These are phyloP conservation scores for Pichia sp. DNA, from an alignment of 1,139 yeast genomes.

Conservation along the genomic window DNA sequence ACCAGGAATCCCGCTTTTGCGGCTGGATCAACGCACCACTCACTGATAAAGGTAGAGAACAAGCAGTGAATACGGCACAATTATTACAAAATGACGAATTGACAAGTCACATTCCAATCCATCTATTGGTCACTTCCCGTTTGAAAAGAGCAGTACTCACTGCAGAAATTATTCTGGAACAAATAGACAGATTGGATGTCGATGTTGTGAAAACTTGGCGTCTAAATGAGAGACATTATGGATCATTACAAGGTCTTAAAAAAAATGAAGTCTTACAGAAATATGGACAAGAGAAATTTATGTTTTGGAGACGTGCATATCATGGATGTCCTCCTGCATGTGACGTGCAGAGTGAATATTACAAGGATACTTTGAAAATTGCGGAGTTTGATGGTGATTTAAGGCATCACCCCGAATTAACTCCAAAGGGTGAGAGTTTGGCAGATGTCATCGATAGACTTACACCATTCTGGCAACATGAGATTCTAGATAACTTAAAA, in stretches of 20 bases:
- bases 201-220: constrained; percentile 58
- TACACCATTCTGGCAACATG: constrained; percentile 43
- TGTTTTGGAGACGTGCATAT: constrained; percentile 60
- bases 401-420: constrained; percentile 19
- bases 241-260: constrained; percentile 64
- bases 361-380: constrained; percentile 17
- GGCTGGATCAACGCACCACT: constrained; percentile 79
- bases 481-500: constrained; percentile 34
- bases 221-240: constrained; percentile 74
- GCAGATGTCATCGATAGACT: constrained; percentile 58
- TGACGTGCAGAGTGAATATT: constrained; percentile 33
- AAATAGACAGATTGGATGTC: constrained; percentile 38
- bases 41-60: constrained; percentile 52
- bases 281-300: constrained; percentile 54
- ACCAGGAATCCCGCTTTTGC: constrained; percentile 62
- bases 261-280: constrained; percentile 45
- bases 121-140: constrained; percentile 57
- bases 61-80: constrained; percentile 55
- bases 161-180: constrained; percentile 50
- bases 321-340: constrained; percentile 57
- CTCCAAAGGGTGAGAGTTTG: constrained; percentile 68
- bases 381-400: constrained; percentile 18
- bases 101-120: constrained; percentile 32
- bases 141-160: constrained; percentile 62
- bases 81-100: constrained; percentile 36